Conservation (phyloP, 352 stramenopile genomes). For the Globisporangium carolinianum region DNA sequence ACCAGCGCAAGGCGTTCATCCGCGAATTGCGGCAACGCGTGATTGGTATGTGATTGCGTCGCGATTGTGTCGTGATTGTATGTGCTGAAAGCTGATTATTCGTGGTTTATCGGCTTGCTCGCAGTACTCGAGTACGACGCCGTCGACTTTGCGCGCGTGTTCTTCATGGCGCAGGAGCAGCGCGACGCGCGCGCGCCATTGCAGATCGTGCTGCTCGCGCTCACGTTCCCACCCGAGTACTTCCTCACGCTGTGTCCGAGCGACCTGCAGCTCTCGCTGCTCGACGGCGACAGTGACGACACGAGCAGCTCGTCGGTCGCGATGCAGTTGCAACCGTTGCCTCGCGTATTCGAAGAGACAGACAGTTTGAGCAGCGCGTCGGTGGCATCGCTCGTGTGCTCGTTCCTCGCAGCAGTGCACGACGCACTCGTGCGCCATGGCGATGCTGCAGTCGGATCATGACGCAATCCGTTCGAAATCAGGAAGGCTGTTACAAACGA, state of each 20-base stretch:
- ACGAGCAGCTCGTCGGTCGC: background rate
- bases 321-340: background rate
- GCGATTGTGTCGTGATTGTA: background rate
- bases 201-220: slow-evolving; percentile 28
- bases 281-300: slow-evolving; percentile 17
- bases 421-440: background rate
- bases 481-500: too few relatives aligned
- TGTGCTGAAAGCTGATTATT: background rate
- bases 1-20: slow-evolving; percentile 29
- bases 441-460: background rate
- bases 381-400: background rate
- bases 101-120: background rate
- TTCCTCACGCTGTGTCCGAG: slow-evolving; percentile 35
- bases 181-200: slow-evolving; percentile 21
- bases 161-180: slow-evolving; percentile 51
- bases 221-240: slow-evolving; percentile 31
- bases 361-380: too few relatives aligned
- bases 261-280: slow-evolving; percentile 27
- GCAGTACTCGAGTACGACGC: slow-evolving; percentile 45
- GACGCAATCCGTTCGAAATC: background rate
- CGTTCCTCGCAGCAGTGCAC: background rate
- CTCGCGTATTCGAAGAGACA: background rate
- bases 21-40: slow-evolving; percentile 19
- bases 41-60: slow-evolving; percentile 19
- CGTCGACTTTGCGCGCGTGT: slow-evolving; percentile 36